Conservation (phyloP, 2,329 filamentous ascomycete species). For the Proliferodiscus dingleyae region DNA sequence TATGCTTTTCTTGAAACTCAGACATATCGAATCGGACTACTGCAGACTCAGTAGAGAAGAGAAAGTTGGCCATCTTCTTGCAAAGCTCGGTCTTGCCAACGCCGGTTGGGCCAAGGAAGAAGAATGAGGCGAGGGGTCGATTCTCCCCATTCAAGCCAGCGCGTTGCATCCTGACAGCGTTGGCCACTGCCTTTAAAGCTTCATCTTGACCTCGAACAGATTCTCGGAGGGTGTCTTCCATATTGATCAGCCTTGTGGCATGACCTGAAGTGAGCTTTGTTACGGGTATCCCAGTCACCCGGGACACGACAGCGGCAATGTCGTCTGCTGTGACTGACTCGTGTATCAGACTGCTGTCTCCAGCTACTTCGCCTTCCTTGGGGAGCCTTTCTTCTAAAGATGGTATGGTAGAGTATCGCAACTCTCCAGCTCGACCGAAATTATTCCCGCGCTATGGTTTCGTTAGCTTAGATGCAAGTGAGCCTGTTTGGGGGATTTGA, state of each 20-base stretch:
- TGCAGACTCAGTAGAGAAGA: conserved; percentile 88
- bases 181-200: conserved; percentile 81
- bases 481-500: neutral
- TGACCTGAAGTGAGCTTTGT: conserved; percentile 90
- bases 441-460: conserved; percentile 62
- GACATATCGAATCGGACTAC: conserved; percentile 96
- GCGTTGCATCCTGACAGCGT: conserved; percentile 89
- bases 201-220: conserved; percentile 92
- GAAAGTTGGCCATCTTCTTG: conserved; percentile 89
- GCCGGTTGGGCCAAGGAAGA: conserved; percentile 95
- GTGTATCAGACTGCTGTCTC: conserved; percentile 63
- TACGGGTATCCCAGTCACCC: conserved; percentile 88
- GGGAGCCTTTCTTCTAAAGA: conserved; percentile 73
- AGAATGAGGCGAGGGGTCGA: conserved; percentile 86
- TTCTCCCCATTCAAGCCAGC: conserved; percentile 91
- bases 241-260: conserved; percentile 88
- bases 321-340: conserved; percentile 95
- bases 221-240: conserved; percentile 84
- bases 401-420: conserved; percentile 85
- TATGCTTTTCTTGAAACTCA: conserved; percentile 97
- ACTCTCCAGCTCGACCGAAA: conserved; percentile 84
- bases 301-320: conserved; percentile 85
- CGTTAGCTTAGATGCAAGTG: conserved; percentile 6
- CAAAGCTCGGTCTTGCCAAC: conserved; percentile 97
- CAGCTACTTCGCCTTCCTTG: conserved; percentile 52